A percentile compares a stretch with the other conserved stretches of the same genome.
phyloP scores from a whole-genome alignment of 2,329 filamentous ascomycete genomes.

The Rhynchosporium agropyri region DNA sequence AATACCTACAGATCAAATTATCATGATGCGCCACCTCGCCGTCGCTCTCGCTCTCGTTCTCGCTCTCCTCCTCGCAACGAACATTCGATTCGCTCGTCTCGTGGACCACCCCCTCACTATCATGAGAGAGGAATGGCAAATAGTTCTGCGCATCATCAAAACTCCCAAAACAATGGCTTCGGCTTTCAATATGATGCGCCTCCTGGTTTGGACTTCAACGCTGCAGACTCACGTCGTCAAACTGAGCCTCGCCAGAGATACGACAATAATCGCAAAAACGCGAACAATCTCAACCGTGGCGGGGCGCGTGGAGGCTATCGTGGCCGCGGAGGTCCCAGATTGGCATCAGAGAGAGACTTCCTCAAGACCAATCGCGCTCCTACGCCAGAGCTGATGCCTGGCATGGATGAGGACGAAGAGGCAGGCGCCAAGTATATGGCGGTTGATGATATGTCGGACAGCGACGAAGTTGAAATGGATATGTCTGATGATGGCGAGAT shows the following conservation, averaged over 20 bases:
- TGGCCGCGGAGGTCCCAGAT: conserved; percentile 37
- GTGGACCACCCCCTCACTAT: conserved; percentile 19
- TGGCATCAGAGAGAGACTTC: conserved; percentile 42
- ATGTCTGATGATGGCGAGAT: conserved; percentile 47
- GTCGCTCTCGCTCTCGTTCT: conserved; percentile 24
- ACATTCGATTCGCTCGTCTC: conserved; percentile 20
- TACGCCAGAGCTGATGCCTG: conserved; percentile 43
- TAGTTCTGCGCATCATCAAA: background rate
- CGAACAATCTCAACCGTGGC: conserved; percentile 19
- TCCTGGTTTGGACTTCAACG: conserved; percentile 35
- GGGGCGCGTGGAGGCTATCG: conserved; percentile 35
- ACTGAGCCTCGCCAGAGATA: conserved; percentile 32
- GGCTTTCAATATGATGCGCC: conserved; percentile 41
- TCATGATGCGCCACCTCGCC: conserved; percentile 11
- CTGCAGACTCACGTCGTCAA: conserved; percentile 32
- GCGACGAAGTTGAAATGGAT: conserved; percentile 64
- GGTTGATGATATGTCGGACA: conserved; percentile 62
- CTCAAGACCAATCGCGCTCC: conserved; percentile 42
- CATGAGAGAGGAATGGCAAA: conserved; percentile 11
- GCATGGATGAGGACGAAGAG: conserved; percentile 40
- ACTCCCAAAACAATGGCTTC: conserved; percentile 33
- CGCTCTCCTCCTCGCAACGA: conserved; percentile 30
- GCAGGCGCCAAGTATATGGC: conserved; percentile 53
- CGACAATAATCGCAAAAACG: conserved; percentile 19
- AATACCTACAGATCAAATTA: conserved; percentile 19